These are phyloP conservation scores for Combretum micranthum DNA, from an alignment of 345 rosid genomes.

Conservation along the genomic window DNA sequence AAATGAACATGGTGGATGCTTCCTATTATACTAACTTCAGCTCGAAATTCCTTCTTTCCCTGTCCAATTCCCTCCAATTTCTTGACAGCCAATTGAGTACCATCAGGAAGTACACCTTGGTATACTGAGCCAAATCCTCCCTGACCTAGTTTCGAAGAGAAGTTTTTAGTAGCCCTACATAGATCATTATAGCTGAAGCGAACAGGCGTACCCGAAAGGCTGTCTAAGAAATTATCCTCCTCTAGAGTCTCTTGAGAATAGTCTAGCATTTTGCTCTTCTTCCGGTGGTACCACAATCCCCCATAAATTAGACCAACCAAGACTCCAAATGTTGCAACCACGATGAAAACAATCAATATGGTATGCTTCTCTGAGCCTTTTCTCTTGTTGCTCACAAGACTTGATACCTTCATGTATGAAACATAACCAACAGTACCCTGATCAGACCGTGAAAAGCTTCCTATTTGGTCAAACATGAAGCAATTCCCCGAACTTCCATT, in stretches of 20 bases:
- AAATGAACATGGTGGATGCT: slow-evolving; percentile 45
- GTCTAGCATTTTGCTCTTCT: slow-evolving; percentile 12
- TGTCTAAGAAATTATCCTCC: slow-evolving; percentile 27
- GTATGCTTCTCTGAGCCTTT: slow-evolving; percentile 4
- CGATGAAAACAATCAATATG: slow-evolving; percentile 12
- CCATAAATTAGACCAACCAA: slow-evolving; percentile 27
- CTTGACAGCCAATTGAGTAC: slow-evolving; percentile 34
- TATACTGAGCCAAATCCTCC: slow-evolving; percentile 57
- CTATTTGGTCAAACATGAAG: slow-evolving; percentile 44
- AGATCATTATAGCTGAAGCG: slow-evolving; percentile 40
- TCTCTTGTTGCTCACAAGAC: slow-evolving; percentile 1
- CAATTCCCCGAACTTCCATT: slow-evolving; percentile 29
- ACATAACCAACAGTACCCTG: slow-evolving; percentile 22
- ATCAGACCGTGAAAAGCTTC: slow-evolving; percentile 29
- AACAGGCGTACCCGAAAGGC: slow-evolving; percentile 24
- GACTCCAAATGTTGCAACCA: slow-evolving; percentile 17
- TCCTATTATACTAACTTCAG: slow-evolving; percentile 49
- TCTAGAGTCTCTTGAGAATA: slow-evolving; percentile 19
- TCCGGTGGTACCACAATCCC: slow-evolving; percentile 27
- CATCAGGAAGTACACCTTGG: slow-evolving; percentile 29
- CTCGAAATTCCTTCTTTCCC: slow-evolving; percentile 43
- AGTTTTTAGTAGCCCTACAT: slow-evolving; percentile 30
- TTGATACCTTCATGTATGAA: slow-evolving; percentile 30
- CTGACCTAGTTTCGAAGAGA: slow-evolving; percentile 36
- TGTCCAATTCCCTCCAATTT: slow-evolving; percentile 42